A percentile compares a stretch with the other conserved stretches of the same genome.
Conservation (phyloP, 345 rosid genomes). For the Eucalyptus marginata region DNA sequence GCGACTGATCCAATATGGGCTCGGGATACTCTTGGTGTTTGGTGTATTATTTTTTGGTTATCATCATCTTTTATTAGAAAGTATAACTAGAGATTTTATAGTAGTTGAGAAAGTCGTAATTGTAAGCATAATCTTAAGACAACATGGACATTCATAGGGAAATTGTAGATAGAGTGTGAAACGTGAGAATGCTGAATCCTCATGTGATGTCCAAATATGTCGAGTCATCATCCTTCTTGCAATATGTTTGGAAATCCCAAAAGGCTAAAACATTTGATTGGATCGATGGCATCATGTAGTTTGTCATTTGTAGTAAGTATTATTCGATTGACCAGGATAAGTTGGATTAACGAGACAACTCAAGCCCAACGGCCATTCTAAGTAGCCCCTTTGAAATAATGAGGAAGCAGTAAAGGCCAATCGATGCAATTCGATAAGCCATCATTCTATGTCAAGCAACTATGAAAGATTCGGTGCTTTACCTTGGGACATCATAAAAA, state of each 20-base stretch:
- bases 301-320: background rate
- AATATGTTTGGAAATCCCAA: background rate
- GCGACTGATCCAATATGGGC: background rate
- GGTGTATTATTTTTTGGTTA: background rate
- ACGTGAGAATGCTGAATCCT: background rate
- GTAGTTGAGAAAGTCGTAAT: background rate
- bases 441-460: background rate
- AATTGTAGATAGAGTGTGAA: rapidly evolving
- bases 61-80: background rate
- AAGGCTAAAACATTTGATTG: background rate
- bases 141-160: background rate
- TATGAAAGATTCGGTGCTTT: too few relatives aligned
- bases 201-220: background rate
- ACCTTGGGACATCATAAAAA: too few relatives aligned
- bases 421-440: background rate
- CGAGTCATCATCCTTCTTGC: background rate
- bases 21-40: background rate
- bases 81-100: background rate
- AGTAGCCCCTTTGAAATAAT: background rate
- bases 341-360: background rate
- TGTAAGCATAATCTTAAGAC: background rate
- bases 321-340: too few relatives aligned
- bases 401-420: background rate
- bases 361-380: background rate
- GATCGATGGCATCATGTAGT: background rate